Evolutionary conservation across 805 yeast genomes (phyloP), one percentile per base, ranked within the genome.

Genomic region (Suhomyces sp.): DNA sequence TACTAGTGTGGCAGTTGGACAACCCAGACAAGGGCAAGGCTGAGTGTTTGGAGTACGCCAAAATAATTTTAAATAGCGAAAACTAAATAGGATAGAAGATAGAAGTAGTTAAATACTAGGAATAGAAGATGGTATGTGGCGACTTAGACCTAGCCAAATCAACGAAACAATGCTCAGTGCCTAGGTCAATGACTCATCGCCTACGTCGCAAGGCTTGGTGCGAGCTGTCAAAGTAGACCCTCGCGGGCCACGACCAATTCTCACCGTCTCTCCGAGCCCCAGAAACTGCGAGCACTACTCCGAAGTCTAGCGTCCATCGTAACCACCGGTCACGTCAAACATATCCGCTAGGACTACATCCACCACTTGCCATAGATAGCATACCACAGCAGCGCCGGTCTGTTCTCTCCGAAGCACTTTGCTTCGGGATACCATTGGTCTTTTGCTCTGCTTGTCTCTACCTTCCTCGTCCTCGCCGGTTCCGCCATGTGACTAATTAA

Each of bases 1-100:
- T 88, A 5, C 66, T 90, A 31, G 68, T 76, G 17, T 88, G 92
- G 91, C 97, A 92, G 70, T 72, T 92, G 51, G 91, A 86, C 57
- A 68, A 90, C 60, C 96, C 96, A 0, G 64, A 61, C 0, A 77
- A 77, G 7, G 65, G 77, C 0, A 73, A 71, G 48, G 83, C 79
- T 1, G 87, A 87, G 24, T 79, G 90, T 64, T 54, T 85, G 44
- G 78, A 71, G 13, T 80, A 70, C 52, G 61, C 79, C 15, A 63
- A 64, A 53, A 55, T 51, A 23, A 59, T 65, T 8, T 38, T 45
- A 23, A 38, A 45, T 17, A 17, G 38, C 13, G 36, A 15, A 19
- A 27, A 45, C 15, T 29, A 29, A 27, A 31, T 12, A 27, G 35
- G 36, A 45, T 45, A 45, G 13, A 35, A 5, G 23, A 38, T 15